These are phyloP conservation scores for Salix viminalis DNA, from an alignment of 345 rosid genomes.

Conservation along the genomic window DNA sequence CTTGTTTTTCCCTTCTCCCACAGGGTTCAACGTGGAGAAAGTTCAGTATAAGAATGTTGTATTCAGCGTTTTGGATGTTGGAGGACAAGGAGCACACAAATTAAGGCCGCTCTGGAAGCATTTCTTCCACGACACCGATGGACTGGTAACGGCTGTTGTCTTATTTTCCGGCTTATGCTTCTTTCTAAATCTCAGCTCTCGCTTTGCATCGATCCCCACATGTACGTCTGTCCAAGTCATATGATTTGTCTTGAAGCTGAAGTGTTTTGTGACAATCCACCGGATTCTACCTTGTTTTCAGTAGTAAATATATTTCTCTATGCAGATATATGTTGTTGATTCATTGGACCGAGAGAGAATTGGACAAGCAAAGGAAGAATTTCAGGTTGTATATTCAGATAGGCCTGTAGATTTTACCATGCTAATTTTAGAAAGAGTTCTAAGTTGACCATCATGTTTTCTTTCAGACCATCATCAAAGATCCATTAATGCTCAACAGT, in stretches of 20 bases:
- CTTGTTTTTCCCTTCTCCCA: conserved; percentile 18
- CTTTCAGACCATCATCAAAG: conserved; percentile 83
- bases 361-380: conserved; percentile 79
- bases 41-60: conserved; percentile 97
- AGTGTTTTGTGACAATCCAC: background rate
- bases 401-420: conserved; percentile 12
- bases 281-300: background rate
- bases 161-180: background rate
- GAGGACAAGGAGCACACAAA: conserved; percentile 79
- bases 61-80: conserved; percentile 98
- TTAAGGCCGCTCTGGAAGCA: conserved; percentile 98
- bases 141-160: conserved; percentile 51
- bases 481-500: conserved; percentile 94
- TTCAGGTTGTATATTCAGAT: conserved; percentile 63
- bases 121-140: conserved; percentile 96
- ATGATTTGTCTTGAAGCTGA: background rate
- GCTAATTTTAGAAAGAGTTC: conserved; percentile 17
- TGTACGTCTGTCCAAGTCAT: background rate
- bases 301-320: background rate
- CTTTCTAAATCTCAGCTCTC: background rate
- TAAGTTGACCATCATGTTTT: conserved; percentile 19
- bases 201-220: background rate
- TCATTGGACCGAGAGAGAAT: conserved; percentile 98
- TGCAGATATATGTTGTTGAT: conserved; percentile 94
- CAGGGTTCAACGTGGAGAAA: conserved; percentile 99